phyloP scores from a whole-genome alignment of 2,329 filamentous ascomycete genomes.

The Endocalyx cinctus region DNA sequence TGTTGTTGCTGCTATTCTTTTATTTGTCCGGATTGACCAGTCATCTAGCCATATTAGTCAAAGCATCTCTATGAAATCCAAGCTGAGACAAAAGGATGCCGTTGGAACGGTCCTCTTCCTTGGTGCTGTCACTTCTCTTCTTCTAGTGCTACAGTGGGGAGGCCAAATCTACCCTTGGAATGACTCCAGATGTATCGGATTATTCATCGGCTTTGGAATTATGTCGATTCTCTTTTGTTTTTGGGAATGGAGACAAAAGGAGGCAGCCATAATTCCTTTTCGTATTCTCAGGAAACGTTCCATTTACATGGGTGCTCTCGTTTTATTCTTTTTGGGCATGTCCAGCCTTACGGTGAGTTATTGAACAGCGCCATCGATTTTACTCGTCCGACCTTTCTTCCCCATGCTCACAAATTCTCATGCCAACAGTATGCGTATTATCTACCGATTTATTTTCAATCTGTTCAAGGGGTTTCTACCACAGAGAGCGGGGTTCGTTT shows the following conservation, averaged over 20 bases:
- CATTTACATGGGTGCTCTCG: slow-evolving; percentile 6
- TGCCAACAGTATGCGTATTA: slow-evolving; percentile 11
- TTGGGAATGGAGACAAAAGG: slow-evolving; percentile 4
- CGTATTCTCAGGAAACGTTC: slow-evolving; percentile 8
- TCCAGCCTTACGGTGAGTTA: neutral
- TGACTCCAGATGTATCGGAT: slow-evolving; percentile 4
- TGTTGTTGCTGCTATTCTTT: slow-evolving; percentile 1
- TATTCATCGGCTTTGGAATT: slow-evolving; percentile 6
- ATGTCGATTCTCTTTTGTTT: slow-evolving; percentile 1
- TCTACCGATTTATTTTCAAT: slow-evolving; percentile 12
- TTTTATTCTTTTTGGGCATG: slow-evolving; percentile 3
- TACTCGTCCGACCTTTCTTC: too few species aligned
- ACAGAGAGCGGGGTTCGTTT: slow-evolving; percentile 7
- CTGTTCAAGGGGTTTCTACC: slow-evolving; percentile 5
- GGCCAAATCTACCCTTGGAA: slow-evolving; percentile 27
- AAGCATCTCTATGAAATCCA: slow-evolving; percentile 1
- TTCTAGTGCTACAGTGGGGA: slow-evolving; percentile 40
- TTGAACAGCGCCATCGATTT: too few species aligned
- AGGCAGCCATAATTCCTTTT: slow-evolving; percentile 8
- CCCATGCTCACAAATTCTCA: too few species aligned
- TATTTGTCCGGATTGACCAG: slow-evolving; percentile 5
- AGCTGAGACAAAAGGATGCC: slow-evolving; percentile 12
- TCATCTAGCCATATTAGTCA: neutral
- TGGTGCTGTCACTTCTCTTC: slow-evolving; percentile 31
- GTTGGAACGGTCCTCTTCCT: slow-evolving; percentile 9